These are phyloP conservation scores for Platanthera zijinensis DNA, from an alignment of 106 monocot genomes.

Conservation along the genomic window DNA sequence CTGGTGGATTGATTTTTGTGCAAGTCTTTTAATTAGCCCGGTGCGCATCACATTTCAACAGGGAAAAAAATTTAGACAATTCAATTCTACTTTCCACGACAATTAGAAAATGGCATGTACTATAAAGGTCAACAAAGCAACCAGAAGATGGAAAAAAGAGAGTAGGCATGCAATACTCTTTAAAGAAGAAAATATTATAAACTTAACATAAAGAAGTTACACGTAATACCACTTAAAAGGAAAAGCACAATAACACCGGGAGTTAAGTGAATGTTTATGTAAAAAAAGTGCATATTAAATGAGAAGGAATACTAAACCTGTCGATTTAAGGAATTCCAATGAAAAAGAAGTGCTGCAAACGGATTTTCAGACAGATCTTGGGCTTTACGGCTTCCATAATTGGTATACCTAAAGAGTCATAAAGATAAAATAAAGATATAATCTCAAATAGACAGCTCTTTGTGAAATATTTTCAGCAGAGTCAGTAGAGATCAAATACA, in stretches of 20 bases:
- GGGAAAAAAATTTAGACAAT: not conserved
- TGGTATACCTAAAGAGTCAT: conserved; percentile 65
- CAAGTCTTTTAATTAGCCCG: too few relatives aligned
- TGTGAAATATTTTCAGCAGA: not conserved
- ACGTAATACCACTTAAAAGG: not conserved
- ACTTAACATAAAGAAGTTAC: not conserved
- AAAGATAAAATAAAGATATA: conserved; percentile 4
- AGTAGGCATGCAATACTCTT: not conserved
- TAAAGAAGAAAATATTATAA: not conserved
- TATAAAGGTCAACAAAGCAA: not conserved
- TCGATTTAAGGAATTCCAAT: conserved; percentile 75
- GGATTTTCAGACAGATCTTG: conserved; percentile 75
- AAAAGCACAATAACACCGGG: not conserved
- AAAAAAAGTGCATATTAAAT: not conserved
- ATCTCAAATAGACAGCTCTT: not conserved
- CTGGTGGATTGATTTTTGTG: too few relatives aligned
- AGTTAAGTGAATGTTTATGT: not conserved
- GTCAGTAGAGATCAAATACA: not conserved
- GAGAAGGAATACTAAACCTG: conserved; percentile 42
- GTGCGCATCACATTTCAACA: too few relatives aligned
- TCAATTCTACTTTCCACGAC: not conserved
- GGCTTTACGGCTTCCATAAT: conserved; percentile 80
- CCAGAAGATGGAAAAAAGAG: not conserved
- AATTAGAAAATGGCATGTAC: not conserved
- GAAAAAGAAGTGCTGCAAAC: conserved; percentile 81